Base-by-base conservation (phyloP, 768 basidiomycete species). In the Lyophyllum decastes region DNA sequence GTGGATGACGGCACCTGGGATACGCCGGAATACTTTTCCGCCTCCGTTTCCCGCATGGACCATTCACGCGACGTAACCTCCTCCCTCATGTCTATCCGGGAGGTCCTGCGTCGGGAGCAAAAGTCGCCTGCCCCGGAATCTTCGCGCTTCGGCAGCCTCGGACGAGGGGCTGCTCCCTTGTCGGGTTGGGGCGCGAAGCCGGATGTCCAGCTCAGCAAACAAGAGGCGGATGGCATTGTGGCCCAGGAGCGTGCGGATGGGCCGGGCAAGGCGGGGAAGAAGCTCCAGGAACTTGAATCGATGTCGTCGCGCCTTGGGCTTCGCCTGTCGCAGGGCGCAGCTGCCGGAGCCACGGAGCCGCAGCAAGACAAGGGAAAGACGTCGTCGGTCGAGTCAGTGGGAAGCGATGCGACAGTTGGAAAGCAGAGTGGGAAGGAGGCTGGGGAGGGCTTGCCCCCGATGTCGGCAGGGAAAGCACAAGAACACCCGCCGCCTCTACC, bases 41-140 rank as follows among this genome's bases (percentile, higher is more conserved):
- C 86, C 0, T 76, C 83, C 12, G 82, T 89, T 56, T 80, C 78
- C 26, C 73, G 88, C 11, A 89, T 85, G 64, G 85, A 87, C 56
- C 81, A 87, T 61, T 80, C 85, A 0, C 78, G 82, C 17, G 89
- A 90, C 60, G 25, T 30, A 43, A 76, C 79, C 0, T 76, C 85
- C 0, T 79, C 82, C 1, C 63, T 89, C 0, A 70, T 88, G 6
- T 81, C 83, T 0, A 72, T 91, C 12, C 75, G 85, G 1, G 86
- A 87, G 30, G 87, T 88, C 9, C 70, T 90, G 5, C 77, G 86
- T 12, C 80, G 83, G 55, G 83, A 82, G 61, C 81, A 84, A 55
- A 84, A 82, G 64, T 68, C 75, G 0, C 76, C 80, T 26, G 54
- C 10, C 16, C 53, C 40, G 46, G 59, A 43, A 21, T 45, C 26